Evolutionary conservation across 306 rosid genomes (phyloP).

Genomic region (Arachis hypogaea): DNA sequence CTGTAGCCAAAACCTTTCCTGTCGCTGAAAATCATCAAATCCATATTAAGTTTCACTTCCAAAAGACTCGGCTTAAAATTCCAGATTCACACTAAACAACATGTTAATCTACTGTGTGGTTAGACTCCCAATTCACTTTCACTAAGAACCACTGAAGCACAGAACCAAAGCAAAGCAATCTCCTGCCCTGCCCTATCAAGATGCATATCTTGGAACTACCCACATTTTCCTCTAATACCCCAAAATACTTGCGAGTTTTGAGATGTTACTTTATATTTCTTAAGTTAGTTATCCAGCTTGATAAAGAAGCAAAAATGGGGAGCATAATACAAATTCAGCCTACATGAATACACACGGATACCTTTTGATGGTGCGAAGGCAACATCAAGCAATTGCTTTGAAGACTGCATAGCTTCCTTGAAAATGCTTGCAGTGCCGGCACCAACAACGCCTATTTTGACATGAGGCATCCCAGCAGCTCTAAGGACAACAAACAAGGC

Average conservation of each 20-base stretch:
- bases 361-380: slow-evolving; percentile 96
- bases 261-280: slow-evolving; percentile 33
- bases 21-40: slow-evolving; percentile 67
- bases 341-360: slow-evolving; percentile 35
- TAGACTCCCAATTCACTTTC: slow-evolving; percentile 14
- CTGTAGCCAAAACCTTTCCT: slow-evolving; percentile 83
- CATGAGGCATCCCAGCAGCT: slow-evolving; percentile 81
- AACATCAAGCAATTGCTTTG: slow-evolving; percentile 61
- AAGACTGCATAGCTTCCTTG: slow-evolving; percentile 63
- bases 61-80: slow-evolving; percentile 30
- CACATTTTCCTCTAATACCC: slow-evolving; percentile 2
- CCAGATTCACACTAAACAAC: slow-evolving; percentile 24
- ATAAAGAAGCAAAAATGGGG: slow-evolving; percentile 35
- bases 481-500: slow-evolving; percentile 54
- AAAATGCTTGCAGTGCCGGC: slow-evolving; percentile 91
- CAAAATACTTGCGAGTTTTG: slow-evolving; percentile 2
- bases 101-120: slow-evolving; percentile 6
- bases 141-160: slow-evolving; percentile 21
- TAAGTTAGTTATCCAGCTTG: slow-evolving; percentile 26
- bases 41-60: slow-evolving; percentile 29
- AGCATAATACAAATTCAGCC: slow-evolving; percentile 29
- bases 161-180: slow-evolving; percentile 18
- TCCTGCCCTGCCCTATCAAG: slow-evolving; percentile 7
- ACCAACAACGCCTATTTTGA: slow-evolving; percentile 83
- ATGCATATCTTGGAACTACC: slow-evolving; percentile 26